Evolutionary conservation across 2,329 filamentous ascomycete species (phyloP), one percentile per base, ranked within the genome.

Genomic region (Xylaria sp.): DNA sequence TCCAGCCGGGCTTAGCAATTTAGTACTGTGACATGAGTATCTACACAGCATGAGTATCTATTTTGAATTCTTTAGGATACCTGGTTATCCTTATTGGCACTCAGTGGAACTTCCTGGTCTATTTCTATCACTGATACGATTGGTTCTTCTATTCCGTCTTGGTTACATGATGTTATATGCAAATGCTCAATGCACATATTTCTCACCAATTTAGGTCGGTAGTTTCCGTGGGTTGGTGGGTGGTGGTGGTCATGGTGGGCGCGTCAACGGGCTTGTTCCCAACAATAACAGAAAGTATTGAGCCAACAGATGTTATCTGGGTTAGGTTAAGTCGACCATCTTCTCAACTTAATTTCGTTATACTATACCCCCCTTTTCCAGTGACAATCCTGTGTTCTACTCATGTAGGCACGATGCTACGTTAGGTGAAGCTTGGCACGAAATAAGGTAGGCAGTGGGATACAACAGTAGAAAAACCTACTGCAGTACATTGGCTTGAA

Each of bases 311-410:
- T 23, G 34, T 57, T 57, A 23, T 56, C n/a, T 57, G 54, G 54
- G 54, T 57, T 57, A 57, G 54, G 54, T 57, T 25, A 41, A 41
- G 20, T 44, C 25, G 9, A 41, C 10, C 18, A 20, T 15, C n/a
- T 23, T 3, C 23, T 37, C 10, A 23, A 56, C 18, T 56, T 39
- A 55, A 37, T n/a, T 8, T 37, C 10, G 18, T 39, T 37, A 7
- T 13, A 41, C 54, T 23, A 39, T 39, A 56, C 23, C 34, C 9
- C 34, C 54, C 18, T 37, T n/a, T 41, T 56, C 52, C 10, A 20
- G 20, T 55, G 15, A n/a, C 28, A 55, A 37, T 28, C 18, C 18
- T 20, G 18, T 41, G 15, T 3, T 18, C 28, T 20, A 23, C 12
- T 6, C n/a, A 28, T 10, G 34, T 8, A 57, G 2, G 12, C 8